These are phyloP conservation scores for Brassica carinata DNA, from an alignment of 345 rosid species.

Conservation along the genomic window DNA sequence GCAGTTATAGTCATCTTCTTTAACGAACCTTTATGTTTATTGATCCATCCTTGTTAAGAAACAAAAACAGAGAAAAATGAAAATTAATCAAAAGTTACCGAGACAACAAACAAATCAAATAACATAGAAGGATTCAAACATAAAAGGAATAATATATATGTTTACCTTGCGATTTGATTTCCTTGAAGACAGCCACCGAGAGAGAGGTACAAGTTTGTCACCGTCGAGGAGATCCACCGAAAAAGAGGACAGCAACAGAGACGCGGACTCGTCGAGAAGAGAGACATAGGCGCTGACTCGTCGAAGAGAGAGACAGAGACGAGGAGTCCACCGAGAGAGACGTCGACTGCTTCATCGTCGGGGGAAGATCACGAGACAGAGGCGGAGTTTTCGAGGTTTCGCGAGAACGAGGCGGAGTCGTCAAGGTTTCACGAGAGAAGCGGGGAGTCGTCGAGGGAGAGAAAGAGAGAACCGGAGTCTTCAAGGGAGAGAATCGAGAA, in stretches of 20 bases:
- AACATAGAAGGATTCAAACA: no score
- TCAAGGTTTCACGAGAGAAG: background rate
- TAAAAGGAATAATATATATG: no score
- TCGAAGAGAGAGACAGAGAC: no score
- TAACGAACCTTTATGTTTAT: no score
- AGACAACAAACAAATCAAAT: no score
- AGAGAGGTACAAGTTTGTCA: background rate
- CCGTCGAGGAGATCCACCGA: background rate
- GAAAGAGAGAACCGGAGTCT: background rate
- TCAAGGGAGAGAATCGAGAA: background rate
- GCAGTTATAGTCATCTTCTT: no score
- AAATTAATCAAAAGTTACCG: no score
- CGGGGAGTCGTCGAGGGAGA: background rate
- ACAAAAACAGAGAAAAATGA: no score
- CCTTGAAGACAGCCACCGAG: background rate
- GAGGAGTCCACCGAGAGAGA: background rate
- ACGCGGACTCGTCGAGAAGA: background rate
- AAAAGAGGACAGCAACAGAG: background rate
- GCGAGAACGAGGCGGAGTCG: no score
- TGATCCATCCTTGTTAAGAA: no score
- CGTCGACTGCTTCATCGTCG: background rate
- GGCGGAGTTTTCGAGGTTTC: background rate
- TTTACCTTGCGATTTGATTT: background rate
- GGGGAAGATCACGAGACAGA: background rate
- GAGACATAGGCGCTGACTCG: no score